A percentile compares a stretch with the other conserved stretches of the same genome.
Conservation (phyloP, 768 basidiomycete genomes). For the Podaxis pistillaris region DNA sequence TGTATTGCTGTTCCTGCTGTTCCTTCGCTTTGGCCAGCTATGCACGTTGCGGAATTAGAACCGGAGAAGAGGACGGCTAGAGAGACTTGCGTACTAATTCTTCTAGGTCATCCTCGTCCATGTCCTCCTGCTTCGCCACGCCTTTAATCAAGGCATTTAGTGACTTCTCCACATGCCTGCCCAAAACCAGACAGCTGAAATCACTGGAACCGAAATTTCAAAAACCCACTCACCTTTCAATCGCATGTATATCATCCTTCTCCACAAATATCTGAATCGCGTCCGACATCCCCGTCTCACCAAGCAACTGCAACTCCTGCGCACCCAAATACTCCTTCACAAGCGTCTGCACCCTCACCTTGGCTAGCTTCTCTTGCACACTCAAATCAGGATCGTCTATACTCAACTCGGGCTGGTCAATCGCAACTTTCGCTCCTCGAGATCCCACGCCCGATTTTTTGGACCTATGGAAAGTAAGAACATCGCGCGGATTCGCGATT, state of each 20-base stretch:
- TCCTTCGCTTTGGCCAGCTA: constrained; percentile 73
- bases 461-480: constrained; percentile 85
- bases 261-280: constrained; percentile 96
- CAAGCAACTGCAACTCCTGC: constrained; percentile 90
- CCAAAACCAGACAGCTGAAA: constrained; percentile 5
- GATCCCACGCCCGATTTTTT: constrained; percentile 52
- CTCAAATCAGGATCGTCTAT: constrained; percentile 74
- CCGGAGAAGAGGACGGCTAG: not conserved
- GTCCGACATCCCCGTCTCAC: constrained; percentile 88
- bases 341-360: constrained; percentile 82
- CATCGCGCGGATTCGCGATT: constrained; percentile 92
- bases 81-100: constrained; percentile 52
- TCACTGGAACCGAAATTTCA: not conserved
- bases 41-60: not conserved
- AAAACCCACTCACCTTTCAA: constrained; percentile 64
- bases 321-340: constrained; percentile 91
- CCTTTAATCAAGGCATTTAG: constrained; percentile 65
- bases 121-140: constrained; percentile 61
- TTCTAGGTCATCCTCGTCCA: constrained; percentile 74
- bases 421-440: constrained; percentile 54
- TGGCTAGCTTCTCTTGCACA: constrained; percentile 71
- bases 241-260: constrained; percentile 95
- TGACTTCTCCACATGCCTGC: constrained; percentile 66
- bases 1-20: constrained; percentile 62
- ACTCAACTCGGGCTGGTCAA: constrained; percentile 77